Evolutionary conservation across 139 green algal genomes (phyloP), one percentile per base, ranked within the genome.

Genomic region (Chlorella sp.): DNA sequence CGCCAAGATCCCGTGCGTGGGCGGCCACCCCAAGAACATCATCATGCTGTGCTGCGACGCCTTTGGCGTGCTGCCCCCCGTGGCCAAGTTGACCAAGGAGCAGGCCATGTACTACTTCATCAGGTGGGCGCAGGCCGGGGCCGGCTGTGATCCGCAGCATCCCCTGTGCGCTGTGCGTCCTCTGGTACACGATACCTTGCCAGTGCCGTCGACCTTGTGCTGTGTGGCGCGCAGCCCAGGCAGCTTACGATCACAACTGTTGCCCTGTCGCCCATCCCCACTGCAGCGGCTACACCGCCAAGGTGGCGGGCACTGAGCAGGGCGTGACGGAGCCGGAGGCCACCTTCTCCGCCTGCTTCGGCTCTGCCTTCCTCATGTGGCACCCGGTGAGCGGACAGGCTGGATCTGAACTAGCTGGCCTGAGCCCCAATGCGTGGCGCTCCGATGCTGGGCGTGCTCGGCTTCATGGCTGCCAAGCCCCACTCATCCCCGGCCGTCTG

Each of bases 231-330:
- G n/a, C 17, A 26, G 32, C 69, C 11, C 38, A 20, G 3, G 13
- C 64, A 41, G 63, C 28, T 38, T 28, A 38, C 13, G 23, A 56
- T 75, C 20, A 26, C 26, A 41, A 26, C 41, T 28, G 34, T 34
- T 32, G 13, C 32, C 56, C 75, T 36, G 3, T 9, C 23, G 68
- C 9, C 1, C 23, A 16, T 51, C 26, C n/a, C 9, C 28, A 47
- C 73, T 7, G 73, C 78, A 83, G 78, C 63, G 97, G 97, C 25
- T 99, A 99, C 94, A 99, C 97, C 5, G 94, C 96, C 75, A 99
- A 99, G 92, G 97, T 97, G 68, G 96, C 97, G 21, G 97, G 97
- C 81, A 99, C 97, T 6, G 97, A 99, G 91, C 82, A 94, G 88
- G 97, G 97, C 51, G 90, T 99, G 25, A 98, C 90, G 2, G 97